phyloP scores from a whole-genome alignment of 208 protist species.

The Leishmania gerbilli region DNA sequence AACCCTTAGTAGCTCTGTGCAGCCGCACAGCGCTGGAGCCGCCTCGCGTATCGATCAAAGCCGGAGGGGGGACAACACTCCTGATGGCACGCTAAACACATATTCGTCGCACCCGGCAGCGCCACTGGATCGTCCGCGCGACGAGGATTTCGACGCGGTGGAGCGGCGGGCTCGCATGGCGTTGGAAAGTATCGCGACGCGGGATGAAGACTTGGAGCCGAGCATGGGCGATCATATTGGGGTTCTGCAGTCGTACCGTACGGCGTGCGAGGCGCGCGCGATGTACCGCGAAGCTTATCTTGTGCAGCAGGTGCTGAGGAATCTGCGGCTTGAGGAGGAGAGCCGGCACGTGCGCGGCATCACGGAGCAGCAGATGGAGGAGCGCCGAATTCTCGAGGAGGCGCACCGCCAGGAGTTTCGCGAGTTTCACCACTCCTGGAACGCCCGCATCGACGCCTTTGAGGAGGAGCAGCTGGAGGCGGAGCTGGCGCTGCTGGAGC shows the following conservation, averaged over 20 bases:
- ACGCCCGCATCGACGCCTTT: slow-evolving; percentile 85
- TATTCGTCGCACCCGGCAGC: slow-evolving; percentile 4
- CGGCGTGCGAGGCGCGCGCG: slow-evolving; percentile 75
- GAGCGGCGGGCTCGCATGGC: slow-evolving; percentile 67
- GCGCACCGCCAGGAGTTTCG: slow-evolving; percentile 88
- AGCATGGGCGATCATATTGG: slow-evolving; percentile 54
- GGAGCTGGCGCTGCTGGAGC: slow-evolving; percentile 85
- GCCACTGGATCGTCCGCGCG: slow-evolving; percentile 19
- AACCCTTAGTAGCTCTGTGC: background rate
- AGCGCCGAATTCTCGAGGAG: slow-evolving; percentile 83
- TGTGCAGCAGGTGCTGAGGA: slow-evolving; percentile 88
- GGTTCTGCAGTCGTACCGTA: slow-evolving; percentile 76
- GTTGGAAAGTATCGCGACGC: slow-evolving; percentile 70
- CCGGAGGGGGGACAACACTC: background rate
- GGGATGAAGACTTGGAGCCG: slow-evolving; percentile 44
- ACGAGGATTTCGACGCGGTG: slow-evolving; percentile 45
- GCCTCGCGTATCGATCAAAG: background rate
- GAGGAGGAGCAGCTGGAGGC: slow-evolving; percentile 83
- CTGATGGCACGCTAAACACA: background rate
- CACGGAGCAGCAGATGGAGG: slow-evolving; percentile 88
- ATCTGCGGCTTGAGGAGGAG: slow-evolving; percentile 91
- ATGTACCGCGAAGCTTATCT: slow-evolving; percentile 93
- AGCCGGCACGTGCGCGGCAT: slow-evolving; percentile 83
- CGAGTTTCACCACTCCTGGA: slow-evolving; percentile 87
- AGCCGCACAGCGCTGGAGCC: background rate